Evolutionary conservation across 192 early-diverging fungal genomes (phyloP), one percentile per base, ranked within the genome.

Genomic region (Phlyctochytrium planicorne): DNA sequence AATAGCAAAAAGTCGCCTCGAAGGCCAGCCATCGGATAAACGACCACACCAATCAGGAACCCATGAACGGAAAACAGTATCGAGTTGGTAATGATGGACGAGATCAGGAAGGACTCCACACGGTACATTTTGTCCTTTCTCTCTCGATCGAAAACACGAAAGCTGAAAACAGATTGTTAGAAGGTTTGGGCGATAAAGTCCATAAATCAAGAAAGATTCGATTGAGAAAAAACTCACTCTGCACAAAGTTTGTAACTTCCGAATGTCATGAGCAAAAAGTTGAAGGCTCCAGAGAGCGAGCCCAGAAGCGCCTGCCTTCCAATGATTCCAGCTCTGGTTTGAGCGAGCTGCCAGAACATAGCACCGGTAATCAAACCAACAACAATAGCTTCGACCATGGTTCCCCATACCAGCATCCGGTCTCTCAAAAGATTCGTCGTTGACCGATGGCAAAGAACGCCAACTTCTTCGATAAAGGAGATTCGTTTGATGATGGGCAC

Each of bases 131-230:
- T 68, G 75, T 82, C 81, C 27, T 57, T 64, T 16, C 78, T 66
- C 35, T 82, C 81, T 14, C 76, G 59, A 55, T 82, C 81, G 68
- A 82, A 82, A 4, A 82, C 78, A 37, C 75, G 60, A 64, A 82
- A 73, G 34, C 76, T 78, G 61, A 3, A 29, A 60, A 24, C n/a
- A 17, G n/a, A n/a, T n/a, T n/a, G n/a, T n/a, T n/a, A n/a, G n/a
- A n/a, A n/a, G n/a, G n/a, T n/a, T n/a, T 25, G 27, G 17, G 32
- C 16, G 34, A 32, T 23, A 40, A 0, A 0, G 62, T 52, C 27
- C 0, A 32, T n/a, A 52, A 27, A 32, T n/a, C n/a, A n/a, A n/a
- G n/a, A n/a, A n/a, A n/a, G n/a, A n/a, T n/a, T n/a, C n/a, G n/a
- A n/a, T n/a, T n/a, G n/a, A 12, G 27, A 30, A 56, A 60, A 27